Base-by-base conservation (phyloP, 495 filamentous ascomycete species). In the Trichocladium uniseriatum region DNA sequence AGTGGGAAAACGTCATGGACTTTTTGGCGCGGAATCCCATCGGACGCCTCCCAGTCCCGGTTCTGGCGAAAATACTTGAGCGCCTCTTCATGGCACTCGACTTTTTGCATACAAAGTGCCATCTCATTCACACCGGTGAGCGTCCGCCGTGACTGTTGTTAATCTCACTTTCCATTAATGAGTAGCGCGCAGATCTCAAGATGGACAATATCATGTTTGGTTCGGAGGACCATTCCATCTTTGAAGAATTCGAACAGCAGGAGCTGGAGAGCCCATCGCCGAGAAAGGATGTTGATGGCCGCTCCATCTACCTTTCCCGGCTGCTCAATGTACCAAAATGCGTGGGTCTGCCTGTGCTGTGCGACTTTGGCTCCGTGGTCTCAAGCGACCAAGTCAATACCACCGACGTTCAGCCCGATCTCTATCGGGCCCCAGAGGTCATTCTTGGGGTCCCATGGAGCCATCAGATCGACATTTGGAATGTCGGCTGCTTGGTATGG, bases 401-500 rank as follows among this genome's bases (percentile, higher is more conserved):
- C 34, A 51, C 51, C 31, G 48, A 57, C 45, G 45, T 58, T 2
- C 61, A 67, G 52, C 56, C 75, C 0, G 55, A 71, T 39, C 20
- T 69, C 10, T 77, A 76, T 45, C 50, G 71, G 24, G 61, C 69
- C 6, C 73, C 74, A 0, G 75, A 79, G 49, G 67, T 76, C 1
- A 71, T 77, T 41, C 43, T 78, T 10, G 57, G 65, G 32, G 51
- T 61, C 1, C 54, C 64, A 1, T 76, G 72, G 77, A 59, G 53
- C 22, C 71, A 72, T 51, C 45, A 60, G 5, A 61, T 75, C 34
- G 75, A 78, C 49, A 71, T 76, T 38, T 76, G 75, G 74, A 73
- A 70, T 53, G 61, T 70, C 14, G 74, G 72, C 44, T 66, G 73
- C 55, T 58, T 78, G 58, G 75, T 79, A n/a, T n/a, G n/a, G n/a